A percentile compares a stretch with the other conserved stretches of the same genome.
Evolutionary conservation across 441 rosid genomes (phyloP).

Genomic region (Populus hybrid): DNA sequence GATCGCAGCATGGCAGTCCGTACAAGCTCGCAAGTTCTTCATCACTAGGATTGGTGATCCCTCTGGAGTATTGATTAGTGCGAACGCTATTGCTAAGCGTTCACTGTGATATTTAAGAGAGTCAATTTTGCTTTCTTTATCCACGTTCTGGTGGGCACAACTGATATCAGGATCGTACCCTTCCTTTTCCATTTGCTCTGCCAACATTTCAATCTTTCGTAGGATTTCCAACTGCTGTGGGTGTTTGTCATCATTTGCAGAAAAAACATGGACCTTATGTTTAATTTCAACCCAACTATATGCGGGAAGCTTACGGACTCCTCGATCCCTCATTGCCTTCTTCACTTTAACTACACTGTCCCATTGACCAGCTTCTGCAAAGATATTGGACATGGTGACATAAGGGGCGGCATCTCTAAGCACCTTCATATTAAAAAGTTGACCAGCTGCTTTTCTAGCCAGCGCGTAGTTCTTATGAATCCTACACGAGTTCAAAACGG

Average conservation of each 20-base stretch:
- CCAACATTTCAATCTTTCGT: constrained; percentile 46
- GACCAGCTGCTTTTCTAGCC: constrained; percentile 62
- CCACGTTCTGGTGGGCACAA: constrained; percentile 63
- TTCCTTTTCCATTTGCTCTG: constrained; percentile 45
- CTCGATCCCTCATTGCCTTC: constrained; percentile 73
- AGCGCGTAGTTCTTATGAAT: constrained; percentile 68
- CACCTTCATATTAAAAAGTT: constrained; percentile 60
- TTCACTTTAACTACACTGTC: constrained; percentile 56
- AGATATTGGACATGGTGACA: constrained; percentile 78
- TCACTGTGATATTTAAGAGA: constrained; percentile 82
- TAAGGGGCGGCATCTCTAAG: constrained; percentile 76
- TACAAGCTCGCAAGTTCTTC: constrained; percentile 78
- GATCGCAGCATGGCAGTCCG: constrained; percentile 76
- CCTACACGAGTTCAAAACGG: constrained; percentile 77
- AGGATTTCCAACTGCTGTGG: constrained; percentile 50
- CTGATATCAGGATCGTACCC: constrained; percentile 65
- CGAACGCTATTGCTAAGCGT: constrained; percentile 69
- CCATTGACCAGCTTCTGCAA: constrained; percentile 69
- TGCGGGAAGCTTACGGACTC: constrained; percentile 64
- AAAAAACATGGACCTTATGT: constrained; percentile 53
- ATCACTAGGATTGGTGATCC: constrained; percentile 63
- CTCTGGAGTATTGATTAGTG: constrained; percentile 69
- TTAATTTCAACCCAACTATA: constrained; percentile 83
- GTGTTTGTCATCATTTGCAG: constrained; percentile 59
- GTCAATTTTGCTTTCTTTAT: constrained; percentile 52